Evolutionary conservation across 768 basidiomycete genomes (phyloP).

Genomic region (Tylopilus sp.): DNA sequence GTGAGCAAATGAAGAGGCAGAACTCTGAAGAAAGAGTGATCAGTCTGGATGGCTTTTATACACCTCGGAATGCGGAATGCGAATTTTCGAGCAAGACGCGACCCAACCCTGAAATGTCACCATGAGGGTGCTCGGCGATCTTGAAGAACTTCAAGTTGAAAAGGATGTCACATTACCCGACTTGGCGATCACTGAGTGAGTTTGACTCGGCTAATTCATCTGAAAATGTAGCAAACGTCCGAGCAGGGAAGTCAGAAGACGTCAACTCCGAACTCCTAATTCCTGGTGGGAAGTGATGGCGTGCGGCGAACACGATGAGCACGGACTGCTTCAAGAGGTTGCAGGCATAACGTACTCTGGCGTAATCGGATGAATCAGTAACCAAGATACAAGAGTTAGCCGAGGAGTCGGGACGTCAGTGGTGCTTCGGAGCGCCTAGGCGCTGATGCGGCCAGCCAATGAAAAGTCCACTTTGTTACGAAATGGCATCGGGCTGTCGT

Average conservation of each 20-base stretch:
- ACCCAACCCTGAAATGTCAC: too few relatives aligned
- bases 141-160: too few relatives aligned
- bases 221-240: conserved; percentile 8
- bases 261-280: not conserved
- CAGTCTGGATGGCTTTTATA: conserved; percentile 15
- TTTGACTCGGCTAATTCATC: not conserved
- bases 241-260: conserved; percentile 5
- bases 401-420: too few relatives aligned
- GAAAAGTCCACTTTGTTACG: too few relatives aligned
- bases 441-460: too few relatives aligned
- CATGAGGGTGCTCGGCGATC: too few relatives aligned
- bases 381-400: too few relatives aligned
- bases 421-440: too few relatives aligned
- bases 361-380: not conserved
- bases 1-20: not conserved
- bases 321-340: conserved; percentile 1
- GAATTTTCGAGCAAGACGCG: too few relatives aligned
- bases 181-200: not conserved
- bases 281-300: not conserved
- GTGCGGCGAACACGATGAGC: not conserved
- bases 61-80: not conserved
- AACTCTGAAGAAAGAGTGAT: conserved; percentile 1
- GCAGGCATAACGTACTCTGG: conserved; percentile 10
- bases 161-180: not conserved
- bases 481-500: too few relatives aligned